A percentile compares a stretch with the other conserved stretches of the same genome.
phyloP scores from a whole-genome alignment of 495 filamentous ascomycete species.

The Penicillium bovifimosum region DNA sequence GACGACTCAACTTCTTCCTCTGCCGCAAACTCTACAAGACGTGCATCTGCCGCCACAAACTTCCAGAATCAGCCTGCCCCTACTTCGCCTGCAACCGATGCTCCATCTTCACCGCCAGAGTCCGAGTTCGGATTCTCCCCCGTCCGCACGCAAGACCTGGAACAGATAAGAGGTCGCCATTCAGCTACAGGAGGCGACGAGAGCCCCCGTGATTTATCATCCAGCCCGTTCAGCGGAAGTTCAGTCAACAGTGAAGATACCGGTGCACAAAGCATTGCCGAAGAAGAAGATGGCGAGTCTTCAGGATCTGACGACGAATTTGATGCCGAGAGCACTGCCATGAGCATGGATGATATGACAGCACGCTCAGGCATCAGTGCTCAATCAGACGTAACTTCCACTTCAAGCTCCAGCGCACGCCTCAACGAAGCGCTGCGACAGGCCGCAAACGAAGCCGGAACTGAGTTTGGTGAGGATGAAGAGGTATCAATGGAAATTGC shows the following conservation, averaged over 20 bases:
- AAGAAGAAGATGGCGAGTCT: conserved; percentile 46
- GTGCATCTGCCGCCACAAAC: conserved; percentile 57
- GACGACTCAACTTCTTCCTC: conserved; percentile 85
- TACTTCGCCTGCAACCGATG: conserved; percentile 47
- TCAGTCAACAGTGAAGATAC: conserved; percentile 57
- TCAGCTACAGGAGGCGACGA: conserved; percentile 16
- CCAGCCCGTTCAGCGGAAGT: conserved; percentile 71
- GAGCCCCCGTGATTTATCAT: conserved; percentile 56
- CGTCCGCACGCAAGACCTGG: conserved; percentile 60
- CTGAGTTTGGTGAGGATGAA: conserved; percentile 51
- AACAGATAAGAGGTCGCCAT: conserved; percentile 41
- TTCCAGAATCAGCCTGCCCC: conserved; percentile 35
- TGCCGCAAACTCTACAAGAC: conserved; percentile 63
- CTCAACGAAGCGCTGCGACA: conserved; percentile 73
- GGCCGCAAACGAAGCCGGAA: conserved; percentile 68
- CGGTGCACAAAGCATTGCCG: conserved; percentile 38
- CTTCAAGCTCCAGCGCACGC: conserved; percentile 57
- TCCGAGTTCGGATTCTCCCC: conserved; percentile 57
- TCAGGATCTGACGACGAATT: conserved; percentile 51
- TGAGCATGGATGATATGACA: conserved; percentile 71
- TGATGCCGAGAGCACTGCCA: conserved; percentile 66
- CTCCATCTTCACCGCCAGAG: conserved; percentile 63
- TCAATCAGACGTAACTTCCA: conserved; percentile 50
- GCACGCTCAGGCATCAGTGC: conserved; percentile 55
- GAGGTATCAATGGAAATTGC: conserved; percentile 69